A percentile compares a stretch with the other conserved stretches of the same genome.
Conservation (phyloP, 2,329 filamentous ascomycete genomes). For the Neofusicoccum kwambonambiense region DNA sequence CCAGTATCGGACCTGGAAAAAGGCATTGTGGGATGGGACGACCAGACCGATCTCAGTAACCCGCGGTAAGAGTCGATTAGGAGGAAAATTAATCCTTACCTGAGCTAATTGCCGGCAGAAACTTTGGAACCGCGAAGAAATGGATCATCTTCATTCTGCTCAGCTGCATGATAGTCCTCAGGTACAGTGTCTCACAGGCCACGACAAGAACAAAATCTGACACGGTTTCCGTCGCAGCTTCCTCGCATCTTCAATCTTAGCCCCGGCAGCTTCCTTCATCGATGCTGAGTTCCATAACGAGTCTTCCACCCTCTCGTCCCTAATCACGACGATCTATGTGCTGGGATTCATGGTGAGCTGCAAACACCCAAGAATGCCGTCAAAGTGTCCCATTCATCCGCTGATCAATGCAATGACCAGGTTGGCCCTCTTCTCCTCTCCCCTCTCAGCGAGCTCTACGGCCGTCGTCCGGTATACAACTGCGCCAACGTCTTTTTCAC, state of each 20-base stretch:
- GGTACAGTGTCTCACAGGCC: background rate
- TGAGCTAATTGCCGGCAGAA: slow-evolving; percentile 21
- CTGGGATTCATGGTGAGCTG: slow-evolving; percentile 32
- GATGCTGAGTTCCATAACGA: slow-evolving; percentile 33
- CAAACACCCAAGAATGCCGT: too few species aligned
- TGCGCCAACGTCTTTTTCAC: slow-evolving; percentile 15
- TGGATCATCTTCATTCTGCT: slow-evolving; percentile 30
- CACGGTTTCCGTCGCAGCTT: slow-evolving; percentile 23
- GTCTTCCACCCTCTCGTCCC: slow-evolving; percentile 30
- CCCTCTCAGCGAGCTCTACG: slow-evolving; percentile 20
- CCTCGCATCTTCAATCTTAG: slow-evolving; percentile 37
- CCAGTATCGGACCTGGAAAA: slow-evolving; percentile 34
- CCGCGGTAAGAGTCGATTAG: slow-evolving; percentile 22
- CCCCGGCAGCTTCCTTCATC: slow-evolving; percentile 33
- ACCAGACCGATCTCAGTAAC: slow-evolving; percentile 33
- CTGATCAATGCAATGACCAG: background rate
- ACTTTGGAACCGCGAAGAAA: slow-evolving; percentile 30
- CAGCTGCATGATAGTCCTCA: slow-evolving; percentile 32
- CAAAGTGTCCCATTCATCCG: too few species aligned
- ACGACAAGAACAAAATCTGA: background rate
- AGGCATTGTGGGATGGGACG: slow-evolving; percentile 37
- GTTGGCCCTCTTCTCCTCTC: slow-evolving; percentile 20
- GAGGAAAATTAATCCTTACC: too few species aligned
- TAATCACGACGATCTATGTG: slow-evolving; percentile 36
- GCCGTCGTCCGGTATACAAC: slow-evolving; percentile 7